Base-by-base conservation (phyloP, 2,329 filamentous ascomycete species). In the Cyanodermella asteris region DNA sequence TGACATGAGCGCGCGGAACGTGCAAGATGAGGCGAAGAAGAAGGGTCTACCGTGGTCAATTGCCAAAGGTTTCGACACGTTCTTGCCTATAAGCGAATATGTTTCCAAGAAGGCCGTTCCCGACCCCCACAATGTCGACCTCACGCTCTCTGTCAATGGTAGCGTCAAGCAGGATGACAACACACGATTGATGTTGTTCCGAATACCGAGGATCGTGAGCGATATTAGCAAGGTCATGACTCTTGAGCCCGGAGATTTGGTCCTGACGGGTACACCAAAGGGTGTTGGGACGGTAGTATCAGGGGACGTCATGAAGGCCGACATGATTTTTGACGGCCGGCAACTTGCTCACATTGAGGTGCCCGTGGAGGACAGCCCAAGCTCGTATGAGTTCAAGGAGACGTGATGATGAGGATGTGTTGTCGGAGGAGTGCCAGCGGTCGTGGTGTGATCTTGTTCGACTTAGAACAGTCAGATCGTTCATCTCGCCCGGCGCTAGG, bases 151-250 rank as follows among this genome's bases (percentile, higher is more conserved):
- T 26, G 77, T 97, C 42, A 91, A 93, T 49, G 66, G 68, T 34
- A 56, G 76, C 47, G 53, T 67, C 38, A 70, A 65, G 45, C 87
- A 97, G 57, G 59, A 66, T 22, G 87, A 91, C 47, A 87, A 69
- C 26, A 93, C 87, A n/a, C 70, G 74, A 38, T 57, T 94, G 42
- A 91, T 97, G 78, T 64, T 97, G 30, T 91, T 91, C 60, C 63
- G 65, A 29, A 87, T 97, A 41, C 82, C 84, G 13, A 61, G 77
- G 37, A 70, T 91, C 34, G 49, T 97, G 42, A 76, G 73, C 41
- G 81, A 93, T 53, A 91, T 97, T 44, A 87, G 78, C 36, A 72
- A 72, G 45, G 82, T 94, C 29, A 93, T 94, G 81, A 81, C 80
- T 6, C 59, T 97, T 30, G 73, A 91, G 50, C 67, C 75, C 41